phyloP scores from a whole-genome alignment of 2,329 filamentous ascomycete species.

The Fusarium sp. region DNA sequence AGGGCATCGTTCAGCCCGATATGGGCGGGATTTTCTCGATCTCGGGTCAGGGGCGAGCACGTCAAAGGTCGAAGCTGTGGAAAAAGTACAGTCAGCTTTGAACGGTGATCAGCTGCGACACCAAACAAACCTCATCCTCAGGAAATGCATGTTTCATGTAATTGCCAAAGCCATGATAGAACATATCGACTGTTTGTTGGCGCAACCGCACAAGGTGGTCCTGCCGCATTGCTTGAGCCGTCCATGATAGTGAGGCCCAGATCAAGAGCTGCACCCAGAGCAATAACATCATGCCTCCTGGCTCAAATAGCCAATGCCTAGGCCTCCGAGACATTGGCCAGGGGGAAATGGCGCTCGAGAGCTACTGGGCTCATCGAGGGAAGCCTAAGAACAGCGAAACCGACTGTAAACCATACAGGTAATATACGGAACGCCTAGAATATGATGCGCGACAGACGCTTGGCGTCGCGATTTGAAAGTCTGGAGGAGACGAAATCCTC shows the following conservation, averaged over 20 bases:
- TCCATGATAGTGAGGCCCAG: constrained; percentile 54
- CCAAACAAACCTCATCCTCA: constrained; percentile 78
- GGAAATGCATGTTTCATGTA: constrained; percentile 96
- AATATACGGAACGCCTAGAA: constrained; percentile 2
- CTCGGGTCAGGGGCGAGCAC: constrained; percentile 85
- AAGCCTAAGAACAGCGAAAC: constrained; percentile 10
- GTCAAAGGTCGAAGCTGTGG: constrained; percentile 81
- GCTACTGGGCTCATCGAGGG: constrained; percentile 40
- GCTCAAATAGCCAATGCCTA: constrained; percentile 31
- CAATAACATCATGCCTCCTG: constrained; percentile 44
- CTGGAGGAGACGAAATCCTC: constrained; percentile 18
- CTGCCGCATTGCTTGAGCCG: constrained; percentile 62
- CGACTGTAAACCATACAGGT: constrained; percentile 5
- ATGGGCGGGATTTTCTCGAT: constrained; percentile 80
- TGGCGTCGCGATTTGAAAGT: constrained; percentile 17
- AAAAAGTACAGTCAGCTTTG: constrained; percentile 31
- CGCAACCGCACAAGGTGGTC: constrained; percentile 65
- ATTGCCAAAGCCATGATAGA: constrained; percentile 96
- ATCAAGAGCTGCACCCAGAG: constrained; percentile 37
- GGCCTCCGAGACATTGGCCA: constrained; percentile 28
- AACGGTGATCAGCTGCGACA: background rate
- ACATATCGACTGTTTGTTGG: constrained; percentile 77
- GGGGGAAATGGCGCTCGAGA: constrained; percentile 33
- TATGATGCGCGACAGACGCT: constrained; percentile 33
- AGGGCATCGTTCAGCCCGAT: constrained; percentile 94